phyloP scores from a whole-genome alignment of 78 protist species.

The Dictyostelium discoideum region dicty_2.7 NC_007089.4:3281501-3282000 shows the following conservation, averaged over 20 bases:
- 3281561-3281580: neutral
- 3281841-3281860: neutral
- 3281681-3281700: slow-evolving; percentile 11
- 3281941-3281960: neutral
- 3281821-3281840: slow-evolving; percentile 58
- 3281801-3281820: slow-evolving; percentile 58
- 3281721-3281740: neutral
- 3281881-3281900: slow-evolving; percentile 23
- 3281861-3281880: slow-evolving; percentile 20
- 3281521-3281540: neutral
- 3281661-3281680: slow-evolving; percentile 8
- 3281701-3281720: neutral
- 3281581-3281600: neutral
- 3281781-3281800: neutral
- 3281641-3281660: neutral
- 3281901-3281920: neutral
- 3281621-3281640: neutral
- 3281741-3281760: slow-evolving; percentile 7
- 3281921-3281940: neutral
- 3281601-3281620: neutral
- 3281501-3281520: neutral
- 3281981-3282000: neutral
- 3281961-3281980: slow-evolving; percentile 30
- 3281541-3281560: neutral
- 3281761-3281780: neutral